Percentiles rank a stretch among this genome's conserved stretches.
Conservation (phyloP, 768 basidiomycete genomes). For the Lentinula sp. region DNA sequence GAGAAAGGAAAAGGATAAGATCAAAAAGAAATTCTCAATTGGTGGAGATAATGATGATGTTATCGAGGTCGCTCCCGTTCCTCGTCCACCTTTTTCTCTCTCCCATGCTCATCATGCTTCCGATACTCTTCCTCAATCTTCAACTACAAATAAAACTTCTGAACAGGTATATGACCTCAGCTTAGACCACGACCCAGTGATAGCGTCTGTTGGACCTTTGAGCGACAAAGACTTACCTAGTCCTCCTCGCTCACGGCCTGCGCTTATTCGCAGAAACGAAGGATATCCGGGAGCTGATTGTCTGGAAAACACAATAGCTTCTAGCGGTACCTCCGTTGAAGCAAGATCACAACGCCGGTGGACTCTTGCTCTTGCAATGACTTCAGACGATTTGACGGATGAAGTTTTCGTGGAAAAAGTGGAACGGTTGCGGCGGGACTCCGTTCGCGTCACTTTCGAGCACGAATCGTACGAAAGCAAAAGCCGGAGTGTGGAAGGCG, state of each 20-base stretch:
- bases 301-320: background rate
- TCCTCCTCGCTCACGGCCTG: background rate
- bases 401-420: constrained; percentile 42
- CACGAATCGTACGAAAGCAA: background rate
- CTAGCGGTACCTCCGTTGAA: background rate
- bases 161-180: background rate
- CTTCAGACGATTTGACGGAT: constrained; percentile 43
- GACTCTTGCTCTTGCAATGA: constrained; percentile 45
- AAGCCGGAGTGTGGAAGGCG: constrained; percentile 19
- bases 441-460: background rate
- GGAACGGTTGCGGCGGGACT: constrained; percentile 31
- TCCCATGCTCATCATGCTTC: background rate
- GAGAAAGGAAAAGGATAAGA: background rate
- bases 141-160: background rate
- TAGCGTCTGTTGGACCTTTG: too few species aligned
- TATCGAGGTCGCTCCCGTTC: background rate
- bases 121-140: background rate
- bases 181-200: background rate
- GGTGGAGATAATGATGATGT: background rate
- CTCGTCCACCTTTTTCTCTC: background rate
- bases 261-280: background rate
- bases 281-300: background rate
- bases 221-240: background rate
- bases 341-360: constrained; percentile 17
- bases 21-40: constrained; percentile 1